Conservation (phyloP, 768 basidiomycete genomes). For the Amanita jacksonii region DNA sequence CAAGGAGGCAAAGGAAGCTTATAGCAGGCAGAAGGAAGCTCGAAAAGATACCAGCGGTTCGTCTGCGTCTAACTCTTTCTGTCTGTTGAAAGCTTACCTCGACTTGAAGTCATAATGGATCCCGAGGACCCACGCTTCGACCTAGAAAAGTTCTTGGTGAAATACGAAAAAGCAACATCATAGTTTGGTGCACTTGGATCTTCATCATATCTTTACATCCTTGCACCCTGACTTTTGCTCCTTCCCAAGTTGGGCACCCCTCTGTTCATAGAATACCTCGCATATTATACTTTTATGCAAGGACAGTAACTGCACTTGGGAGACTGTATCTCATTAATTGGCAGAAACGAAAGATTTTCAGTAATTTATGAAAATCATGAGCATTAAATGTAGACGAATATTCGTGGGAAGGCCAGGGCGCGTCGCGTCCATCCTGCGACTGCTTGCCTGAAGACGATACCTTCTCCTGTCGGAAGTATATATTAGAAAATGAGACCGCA, state of each 20-base stretch:
- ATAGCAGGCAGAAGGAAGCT: conserved; percentile 66
- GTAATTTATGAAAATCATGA: background rate
- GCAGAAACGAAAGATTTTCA: conserved; percentile 1
- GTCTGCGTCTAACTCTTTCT: conserved; percentile 18
- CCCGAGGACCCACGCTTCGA: conserved; percentile 95
- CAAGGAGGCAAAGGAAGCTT: conserved; percentile 83
- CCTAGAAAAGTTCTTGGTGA: conserved; percentile 79
- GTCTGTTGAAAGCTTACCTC: conserved; percentile 2
- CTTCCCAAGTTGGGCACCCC: no score
- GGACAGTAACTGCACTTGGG: background rate
- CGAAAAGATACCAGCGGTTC: conserved; percentile 45
- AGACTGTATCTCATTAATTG: background rate
- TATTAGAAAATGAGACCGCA: conserved; percentile 34
- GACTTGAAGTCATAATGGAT: conserved; percentile 75
- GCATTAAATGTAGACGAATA: background rate
- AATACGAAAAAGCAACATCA: conserved; percentile 67
- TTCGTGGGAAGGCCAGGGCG: conserved; percentile 29
- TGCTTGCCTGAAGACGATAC: background rate
- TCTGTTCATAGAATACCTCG: conserved; percentile 4
- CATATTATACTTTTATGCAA: conserved; percentile 3
- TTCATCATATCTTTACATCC: background rate
- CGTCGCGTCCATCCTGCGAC: conserved; percentile 25
- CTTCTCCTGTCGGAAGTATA: background rate
- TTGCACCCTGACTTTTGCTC: background rate
- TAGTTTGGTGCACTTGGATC: background rate